A percentile compares a stretch with the other conserved stretches of the same genome.
These are phyloP conservation scores for Nigrospora sphaerica DNA, from an alignment of 2,329 filamentous ascomycete genomes.

Conservation along the genomic window DNA sequence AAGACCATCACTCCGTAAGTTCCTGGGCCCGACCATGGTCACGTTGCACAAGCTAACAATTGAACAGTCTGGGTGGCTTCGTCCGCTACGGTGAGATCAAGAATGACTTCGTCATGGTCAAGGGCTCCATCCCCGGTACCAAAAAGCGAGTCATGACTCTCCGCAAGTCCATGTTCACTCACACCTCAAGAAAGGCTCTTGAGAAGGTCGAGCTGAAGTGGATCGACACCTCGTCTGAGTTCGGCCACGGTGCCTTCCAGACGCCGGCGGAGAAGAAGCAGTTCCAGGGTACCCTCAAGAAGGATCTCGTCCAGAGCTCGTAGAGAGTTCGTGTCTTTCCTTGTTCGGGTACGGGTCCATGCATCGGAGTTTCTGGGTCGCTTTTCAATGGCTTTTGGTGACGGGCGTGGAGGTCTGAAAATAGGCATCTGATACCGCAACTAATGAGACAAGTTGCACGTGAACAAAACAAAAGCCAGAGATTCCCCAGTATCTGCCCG, in stretches of 20 bases:
- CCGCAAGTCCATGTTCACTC: slow-evolving; percentile 96
- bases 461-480: slow-evolving; percentile 18
- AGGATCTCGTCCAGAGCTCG: slow-evolving; percentile 61
- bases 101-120: slow-evolving; percentile 97
- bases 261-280: slow-evolving; percentile 96
- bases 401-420: slow-evolving; percentile 22
- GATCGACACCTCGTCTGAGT: slow-evolving; percentile 99
- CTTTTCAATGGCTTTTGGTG: slow-evolving; percentile 25
- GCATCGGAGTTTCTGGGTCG: slow-evolving; percentile 49
- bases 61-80: slow-evolving; percentile 85
- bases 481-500: slow-evolving; percentile 7
- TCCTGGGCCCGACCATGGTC: background rate
- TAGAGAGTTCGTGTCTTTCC: slow-evolving; percentile 30
- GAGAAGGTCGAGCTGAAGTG: slow-evolving; percentile 99
- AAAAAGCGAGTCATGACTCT: slow-evolving; percentile 99
- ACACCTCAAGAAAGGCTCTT: slow-evolving; percentile 90
- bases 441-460: slow-evolving; percentile 25
- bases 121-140: slow-evolving; percentile 94
- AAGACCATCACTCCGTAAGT: slow-evolving; percentile 99
- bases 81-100: slow-evolving; percentile 99
- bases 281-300: slow-evolving; percentile 98
- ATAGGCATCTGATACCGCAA: slow-evolving; percentile 23
- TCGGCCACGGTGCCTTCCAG: slow-evolving; percentile 99
- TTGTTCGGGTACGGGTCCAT: slow-evolving; percentile 35
- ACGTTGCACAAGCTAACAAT: slow-evolving; percentile 23